Base-by-base conservation (phyloP, 139 green algal species). In the Chlorella vulgaris region DNA sequence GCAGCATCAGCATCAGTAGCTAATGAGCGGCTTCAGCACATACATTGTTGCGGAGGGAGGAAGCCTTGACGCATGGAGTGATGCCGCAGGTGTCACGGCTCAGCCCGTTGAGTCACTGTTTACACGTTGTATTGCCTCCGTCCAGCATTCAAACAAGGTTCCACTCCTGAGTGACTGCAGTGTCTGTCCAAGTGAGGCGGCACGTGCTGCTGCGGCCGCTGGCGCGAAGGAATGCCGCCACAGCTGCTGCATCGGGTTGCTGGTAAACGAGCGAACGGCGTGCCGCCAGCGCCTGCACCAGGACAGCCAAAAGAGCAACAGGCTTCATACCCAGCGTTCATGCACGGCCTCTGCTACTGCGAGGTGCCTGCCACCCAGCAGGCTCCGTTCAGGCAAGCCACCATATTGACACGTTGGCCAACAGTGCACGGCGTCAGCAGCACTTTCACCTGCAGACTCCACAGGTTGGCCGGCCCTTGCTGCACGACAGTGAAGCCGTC, bases 391-490 rank as follows among this genome's bases (percentile, higher is more conserved):
- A n/a, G n/a, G n/a, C n/a, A n/a, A n/a, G n/a, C n/a, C n/a, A n/a
- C n/a, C n/a, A n/a, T n/a, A n/a, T n/a, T n/a, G n/a, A n/a, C n/a
- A n/a, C n/a, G n/a, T n/a, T n/a, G n/a, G n/a, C n/a, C n/a, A n/a
- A n/a, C n/a, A n/a, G n/a, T n/a, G n/a, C n/a, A n/a, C n/a, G n/a
- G n/a, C n/a, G n/a, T n/a, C 50, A 35, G 13, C 31, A 24, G 5
- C 13, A 47, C 22, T 13, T 84, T 53, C 81, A 91, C 88, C 76
- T 81, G 83, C 69, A 87, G 58, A 22, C 63, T 85, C 92, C 92
- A 96, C 28, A 95, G 81, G 81, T 92, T 95, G 75, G 88, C 90
- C 0, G 91, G 85, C 3, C 91, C 91, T 15, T 90, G 74, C 7
- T 93, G 7, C 6, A 65, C 75, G 50, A 95, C 85, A 5, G 18